Conservation (phyloP, 2,329 filamentous ascomycete genomes). For the Cladosporium sp. region DNA sequence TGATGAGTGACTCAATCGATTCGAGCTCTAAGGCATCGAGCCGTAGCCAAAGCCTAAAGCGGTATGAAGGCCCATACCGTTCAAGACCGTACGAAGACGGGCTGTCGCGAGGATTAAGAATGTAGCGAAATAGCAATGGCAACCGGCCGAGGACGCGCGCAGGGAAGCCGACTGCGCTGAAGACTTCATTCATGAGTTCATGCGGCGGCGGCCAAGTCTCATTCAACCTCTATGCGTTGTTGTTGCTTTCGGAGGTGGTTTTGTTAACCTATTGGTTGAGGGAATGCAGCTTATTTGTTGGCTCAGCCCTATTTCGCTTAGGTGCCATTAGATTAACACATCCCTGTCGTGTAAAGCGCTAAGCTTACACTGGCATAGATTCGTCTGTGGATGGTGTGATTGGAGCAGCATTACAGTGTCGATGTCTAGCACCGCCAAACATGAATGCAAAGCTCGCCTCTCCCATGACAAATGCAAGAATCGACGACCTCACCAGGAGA, state of each 20-base stretch:
- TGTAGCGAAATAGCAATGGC: slow-evolving; percentile 12
- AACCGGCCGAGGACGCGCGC: slow-evolving; percentile 13
- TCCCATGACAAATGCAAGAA: not conserved
- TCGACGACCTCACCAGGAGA: no score
- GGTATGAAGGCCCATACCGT: slow-evolving; percentile 11
- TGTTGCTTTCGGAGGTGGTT: no score
- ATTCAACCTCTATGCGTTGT: no score
- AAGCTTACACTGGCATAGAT: not conserved
- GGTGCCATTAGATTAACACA: not conserved
- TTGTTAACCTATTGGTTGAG: no score
- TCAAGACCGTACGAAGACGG: slow-evolving; percentile 9
- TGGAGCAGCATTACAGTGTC: not conserved
- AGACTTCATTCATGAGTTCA: slow-evolving; percentile 4
- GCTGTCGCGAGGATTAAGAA: not conserved
- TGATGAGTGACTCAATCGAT: slow-evolving; percentile 14
- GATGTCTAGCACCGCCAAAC: not conserved
- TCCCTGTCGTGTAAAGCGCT: not conserved
- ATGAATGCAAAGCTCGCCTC: not conserved
- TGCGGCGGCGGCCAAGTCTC: no score
- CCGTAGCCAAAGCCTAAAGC: slow-evolving; percentile 10
- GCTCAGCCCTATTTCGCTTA: not conserved
- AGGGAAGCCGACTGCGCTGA: slow-evolving; percentile 11
- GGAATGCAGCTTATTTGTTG: not conserved
- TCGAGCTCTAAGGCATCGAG: slow-evolving; percentile 15
- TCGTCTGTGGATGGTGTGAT: not conserved